Evolutionary conservation across 768 basidiomycete genomes (phyloP).

Genomic region (Leccinum boreale): DNA sequence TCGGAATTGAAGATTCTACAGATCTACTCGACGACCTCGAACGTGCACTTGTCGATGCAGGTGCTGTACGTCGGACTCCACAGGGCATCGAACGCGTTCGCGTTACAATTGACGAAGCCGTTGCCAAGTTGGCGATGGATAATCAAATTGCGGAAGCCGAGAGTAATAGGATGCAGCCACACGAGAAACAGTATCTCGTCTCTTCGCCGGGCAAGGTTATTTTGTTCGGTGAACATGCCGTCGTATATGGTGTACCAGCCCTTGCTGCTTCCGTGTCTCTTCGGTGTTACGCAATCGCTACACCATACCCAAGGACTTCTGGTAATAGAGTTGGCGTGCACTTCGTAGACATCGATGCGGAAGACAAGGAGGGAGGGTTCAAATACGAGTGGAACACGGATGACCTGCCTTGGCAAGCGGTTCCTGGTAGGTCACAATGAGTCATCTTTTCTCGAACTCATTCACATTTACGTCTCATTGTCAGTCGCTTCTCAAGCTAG

Average conservation of each 20-base stretch:
- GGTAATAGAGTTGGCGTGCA: slow-evolving; percentile 54
- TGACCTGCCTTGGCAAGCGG: slow-evolving; percentile 75
- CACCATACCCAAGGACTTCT: slow-evolving; percentile 59
- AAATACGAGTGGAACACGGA: slow-evolving; percentile 79
- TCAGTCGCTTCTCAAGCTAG: slow-evolving; percentile 15
- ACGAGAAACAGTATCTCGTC: slow-evolving; percentile 72
- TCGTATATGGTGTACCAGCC: slow-evolving; percentile 97
- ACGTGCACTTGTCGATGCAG: slow-evolving; percentile 85
- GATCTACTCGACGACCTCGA: slow-evolving; percentile 96
- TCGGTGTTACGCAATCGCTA: slow-evolving; percentile 85
- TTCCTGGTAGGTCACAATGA: slow-evolving; percentile 35
- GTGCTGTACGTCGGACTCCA: slow-evolving; percentile 67
- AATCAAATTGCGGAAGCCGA: slow-evolving; percentile 16
- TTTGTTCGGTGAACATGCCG: slow-evolving; percentile 97
- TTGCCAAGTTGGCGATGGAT: slow-evolving; percentile 59
- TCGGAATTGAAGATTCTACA: slow-evolving; percentile 93
- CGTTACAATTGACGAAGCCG: slow-evolving; percentile 56
- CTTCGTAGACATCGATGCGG: slow-evolving; percentile 66
- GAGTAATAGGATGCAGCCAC: slow-evolving; percentile 6
- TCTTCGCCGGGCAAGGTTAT: slow-evolving; percentile 98
- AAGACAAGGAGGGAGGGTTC: slow-evolving; percentile 40
- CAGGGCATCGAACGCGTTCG: slow-evolving; percentile 39
- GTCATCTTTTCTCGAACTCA: neutral
- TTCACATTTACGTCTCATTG: neutral
- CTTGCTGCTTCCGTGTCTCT: slow-evolving; percentile 94